Evolutionary conservation across 2,329 filamentous ascomycete genomes (phyloP), one percentile per base, ranked within the genome.

Genomic region (Colletotrichum sp.): DNA sequence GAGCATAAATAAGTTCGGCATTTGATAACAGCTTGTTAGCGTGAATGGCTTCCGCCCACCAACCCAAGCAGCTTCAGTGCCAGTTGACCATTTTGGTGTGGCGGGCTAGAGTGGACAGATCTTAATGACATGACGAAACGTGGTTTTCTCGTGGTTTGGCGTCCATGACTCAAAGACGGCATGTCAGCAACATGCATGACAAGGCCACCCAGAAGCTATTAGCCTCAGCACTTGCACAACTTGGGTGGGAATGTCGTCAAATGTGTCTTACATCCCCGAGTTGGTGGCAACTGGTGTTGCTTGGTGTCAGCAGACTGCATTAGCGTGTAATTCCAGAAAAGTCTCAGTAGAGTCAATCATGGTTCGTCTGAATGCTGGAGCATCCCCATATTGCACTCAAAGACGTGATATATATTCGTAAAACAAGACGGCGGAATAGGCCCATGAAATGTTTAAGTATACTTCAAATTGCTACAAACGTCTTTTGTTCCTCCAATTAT

Each of bases 231-330:
- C n/a, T 51, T 21, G n/a, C n/a, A 21, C n/a, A 51, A 8, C 6
- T 24, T 51, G n/a, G 3, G 21, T 0, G 43, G 13, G n/a, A 51
- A 51, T n/a, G 6, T 7, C 18, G 11, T 51, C n/a, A 13, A 13
- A 21, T 3, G n/a, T 21, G 43, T 47, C 43, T 47, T 13, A 6
- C 2, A 21, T 21, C 43, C 43, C 43, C 21, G 11, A 47, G 1
- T 12, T 47, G 43, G 43, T 47, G 43, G 43, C 43, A 51, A 51
- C n/a, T 21, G 43, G 18, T 51, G 11, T 5, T 51, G 43, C n/a
- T 24, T 15, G 29, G 24, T 69, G 58, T 69, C 59, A 68, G 69
- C 69, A 8, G 34, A 31, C 47, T 64, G 70, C 66, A 64, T 58
- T 64, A 51, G 58, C 58, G 43, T 21, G 55, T 29, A 11, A 33